Conservation (phyloP, 345 rosid species). For the Brassica rapa region DNA sequence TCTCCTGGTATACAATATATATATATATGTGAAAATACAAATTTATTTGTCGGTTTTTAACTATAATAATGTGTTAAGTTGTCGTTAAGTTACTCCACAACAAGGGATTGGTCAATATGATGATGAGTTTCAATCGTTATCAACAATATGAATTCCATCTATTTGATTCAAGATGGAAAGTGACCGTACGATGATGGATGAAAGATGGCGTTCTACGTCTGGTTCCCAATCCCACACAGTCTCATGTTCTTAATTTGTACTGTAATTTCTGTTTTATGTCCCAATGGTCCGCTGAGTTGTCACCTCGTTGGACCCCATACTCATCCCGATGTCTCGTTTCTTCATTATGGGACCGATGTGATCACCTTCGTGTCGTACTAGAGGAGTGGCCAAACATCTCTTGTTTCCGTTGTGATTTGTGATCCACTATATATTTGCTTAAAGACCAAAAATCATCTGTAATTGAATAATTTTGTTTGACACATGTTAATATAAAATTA, state of each 20-base stretch:
- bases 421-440: background rate
- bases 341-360: slow-evolving; percentile 16
- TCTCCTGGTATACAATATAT: background rate
- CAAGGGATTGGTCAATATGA: slow-evolving; percentile 26
- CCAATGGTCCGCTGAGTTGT: slow-evolving; percentile 32
- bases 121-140: slow-evolving; percentile 30
- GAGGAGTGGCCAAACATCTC: background rate
- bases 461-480: background rate
- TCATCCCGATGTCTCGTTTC: slow-evolving; percentile 25
- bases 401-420: background rate
- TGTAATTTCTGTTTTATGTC: slow-evolving; percentile 22
- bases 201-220: slow-evolving; percentile 18
- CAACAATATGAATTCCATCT: slow-evolving; percentile 10
- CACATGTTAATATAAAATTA: background rate
- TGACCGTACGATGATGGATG: slow-evolving; percentile 32
- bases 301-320: slow-evolving; percentile 23
- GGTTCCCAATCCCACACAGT: slow-evolving; percentile 23
- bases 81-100: slow-evolving; percentile 9
- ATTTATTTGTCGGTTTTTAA: background rate
- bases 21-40: background rate
- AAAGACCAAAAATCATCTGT: background rate
- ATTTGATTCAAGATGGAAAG: slow-evolving; percentile 4
- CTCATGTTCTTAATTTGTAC: slow-evolving; percentile 2
- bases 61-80: background rate
- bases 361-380: slow-evolving; percentile 17